Evolutionary conservation across 108 stramenopile species (phyloP).

Genomic region (Stephanodiscus triporus): DNA sequence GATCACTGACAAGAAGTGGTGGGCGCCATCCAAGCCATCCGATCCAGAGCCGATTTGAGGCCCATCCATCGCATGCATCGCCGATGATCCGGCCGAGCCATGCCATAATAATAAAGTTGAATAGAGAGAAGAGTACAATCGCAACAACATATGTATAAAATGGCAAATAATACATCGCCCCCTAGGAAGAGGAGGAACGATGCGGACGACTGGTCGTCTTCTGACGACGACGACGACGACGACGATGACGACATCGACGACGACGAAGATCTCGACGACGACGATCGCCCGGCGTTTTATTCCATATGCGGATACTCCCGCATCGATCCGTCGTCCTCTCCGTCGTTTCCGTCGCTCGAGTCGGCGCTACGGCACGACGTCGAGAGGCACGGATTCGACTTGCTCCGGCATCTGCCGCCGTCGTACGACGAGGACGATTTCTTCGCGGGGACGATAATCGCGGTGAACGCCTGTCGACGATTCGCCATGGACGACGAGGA

Average conservation of each 20-base stretch:
- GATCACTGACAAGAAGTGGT: too few species aligned
- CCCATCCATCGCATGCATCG: too few species aligned
- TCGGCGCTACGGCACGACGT: conserved; percentile 44
- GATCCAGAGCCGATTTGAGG: too few species aligned
- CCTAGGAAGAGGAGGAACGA: too few species aligned
- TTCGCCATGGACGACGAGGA: conserved; percentile 49
- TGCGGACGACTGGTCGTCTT: too few species aligned
- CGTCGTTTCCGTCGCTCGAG: conserved; percentile 31
- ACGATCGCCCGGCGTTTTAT: conserved; percentile 28
- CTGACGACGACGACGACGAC: conserved; percentile 8
- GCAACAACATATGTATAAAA: too few species aligned
- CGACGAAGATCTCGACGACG: conserved; percentile 22
- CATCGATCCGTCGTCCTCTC: conserved; percentile 22
- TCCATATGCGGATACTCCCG: conserved; percentile 43
- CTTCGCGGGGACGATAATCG: conserved; percentile 46
- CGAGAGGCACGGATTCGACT: conserved; percentile 36
- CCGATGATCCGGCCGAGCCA: too few species aligned
- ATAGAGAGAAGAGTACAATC: too few species aligned
- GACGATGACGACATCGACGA: conserved; percentile 32
- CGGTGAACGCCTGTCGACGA: conserved; percentile 50
- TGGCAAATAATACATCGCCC: too few species aligned
- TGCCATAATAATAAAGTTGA: too few species aligned
- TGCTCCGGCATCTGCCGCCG: conserved; percentile 22
- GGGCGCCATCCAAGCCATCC: too few species aligned
- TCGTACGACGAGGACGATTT: conserved; percentile 43